Percentiles rank a stretch among this genome's conserved stretches.
Conservation (phyloP, 164 flowering plant genomes). For the Echeveria elegans region DNA sequence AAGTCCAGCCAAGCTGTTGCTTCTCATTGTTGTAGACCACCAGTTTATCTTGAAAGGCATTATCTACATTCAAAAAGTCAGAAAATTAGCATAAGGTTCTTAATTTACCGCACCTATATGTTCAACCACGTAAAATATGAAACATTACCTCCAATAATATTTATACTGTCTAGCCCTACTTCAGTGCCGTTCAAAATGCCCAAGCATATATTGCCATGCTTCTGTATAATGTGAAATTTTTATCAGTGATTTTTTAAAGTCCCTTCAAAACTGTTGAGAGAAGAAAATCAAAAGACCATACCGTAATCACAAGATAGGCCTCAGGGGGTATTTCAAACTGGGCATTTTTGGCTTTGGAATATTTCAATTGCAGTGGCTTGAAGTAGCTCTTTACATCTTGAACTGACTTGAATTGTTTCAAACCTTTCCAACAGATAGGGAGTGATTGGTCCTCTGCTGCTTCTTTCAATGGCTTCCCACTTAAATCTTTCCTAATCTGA, state of each 20-base stretch:
- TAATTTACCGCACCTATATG: background rate
- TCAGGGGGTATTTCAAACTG: constrained; percentile 63
- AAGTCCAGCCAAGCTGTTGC: constrained; percentile 66
- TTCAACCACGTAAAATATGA: background rate
- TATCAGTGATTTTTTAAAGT: background rate
- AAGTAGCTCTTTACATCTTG: constrained; percentile 50
- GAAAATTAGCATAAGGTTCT: background rate
- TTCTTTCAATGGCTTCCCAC: constrained; percentile 42
- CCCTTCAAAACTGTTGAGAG: background rate
- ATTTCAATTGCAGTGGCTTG: constrained; percentile 44
- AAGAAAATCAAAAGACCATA: background rate
- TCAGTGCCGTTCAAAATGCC: constrained; percentile 72
- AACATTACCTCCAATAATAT: constrained; percentile 73
- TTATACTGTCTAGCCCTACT: constrained; percentile 38
- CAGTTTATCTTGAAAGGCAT: constrained; percentile 53
- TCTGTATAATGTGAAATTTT: constrained; percentile 24
- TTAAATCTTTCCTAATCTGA: constrained; percentile 48
- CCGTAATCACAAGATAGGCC: constrained; percentile 65
- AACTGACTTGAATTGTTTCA: constrained; percentile 47
- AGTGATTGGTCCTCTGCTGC: constrained; percentile 46
- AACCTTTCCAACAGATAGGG: constrained; percentile 85
- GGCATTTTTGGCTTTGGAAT: constrained; percentile 36
- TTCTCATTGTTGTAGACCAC: constrained; percentile 76
- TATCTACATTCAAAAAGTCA: constrained; percentile 33
- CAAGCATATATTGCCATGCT: constrained; percentile 68